Percentiles rank a stretch among this genome's conserved stretches.
phyloP scores from a whole-genome alignment of 164 flowering plant genomes.

The Akebia trifoliata region DNA sequence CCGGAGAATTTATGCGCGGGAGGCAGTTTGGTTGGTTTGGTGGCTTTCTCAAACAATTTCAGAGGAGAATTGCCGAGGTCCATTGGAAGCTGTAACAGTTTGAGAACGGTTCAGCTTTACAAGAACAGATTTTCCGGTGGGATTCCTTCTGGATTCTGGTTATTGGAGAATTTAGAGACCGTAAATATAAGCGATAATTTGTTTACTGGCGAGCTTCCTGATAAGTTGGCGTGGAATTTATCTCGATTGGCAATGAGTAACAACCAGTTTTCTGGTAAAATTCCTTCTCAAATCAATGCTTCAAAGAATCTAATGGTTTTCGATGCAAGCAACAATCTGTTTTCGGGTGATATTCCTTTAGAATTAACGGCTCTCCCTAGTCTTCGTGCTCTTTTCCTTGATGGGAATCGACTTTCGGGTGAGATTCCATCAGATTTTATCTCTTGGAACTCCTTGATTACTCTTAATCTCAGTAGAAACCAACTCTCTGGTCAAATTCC shows the following conservation, averaged over 20 bases:
- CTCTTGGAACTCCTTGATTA: constrained; percentile 35
- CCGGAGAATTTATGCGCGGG: too few relatives aligned
- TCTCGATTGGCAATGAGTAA: constrained; percentile 37
- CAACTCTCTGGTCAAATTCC: constrained; percentile 46
- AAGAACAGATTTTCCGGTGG: constrained; percentile 39
- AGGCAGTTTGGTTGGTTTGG: too few relatives aligned
- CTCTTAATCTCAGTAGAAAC: constrained; percentile 38
- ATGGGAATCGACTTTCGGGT: constrained; percentile 45
- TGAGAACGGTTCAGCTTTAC: constrained; percentile 30
- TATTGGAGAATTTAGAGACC: constrained; percentile 6
- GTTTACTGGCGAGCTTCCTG: constrained; percentile 49
- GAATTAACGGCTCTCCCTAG: constrained; percentile 35
- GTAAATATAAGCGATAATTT: constrained; percentile 31
- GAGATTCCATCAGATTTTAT: constrained; percentile 30
- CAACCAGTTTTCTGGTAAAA: constrained; percentile 44
- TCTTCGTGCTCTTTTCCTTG: constrained; percentile 33
- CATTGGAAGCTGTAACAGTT: constrained; percentile 41
- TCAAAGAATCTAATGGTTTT: constrained; percentile 32
- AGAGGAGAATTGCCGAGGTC: too few relatives aligned
- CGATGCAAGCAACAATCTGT: constrained; percentile 45
- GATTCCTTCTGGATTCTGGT: constrained; percentile 45
- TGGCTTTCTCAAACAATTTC: too few relatives aligned
- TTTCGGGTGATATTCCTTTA: constrained; percentile 44
- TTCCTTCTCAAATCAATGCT: constrained; percentile 29
- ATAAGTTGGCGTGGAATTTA: constrained; percentile 25